A percentile compares a stretch with the other conserved stretches of the same genome.
Evolutionary conservation across 176 grass and related monocot species (phyloP).

Genomic region (Oryza coarctata): DNA sequence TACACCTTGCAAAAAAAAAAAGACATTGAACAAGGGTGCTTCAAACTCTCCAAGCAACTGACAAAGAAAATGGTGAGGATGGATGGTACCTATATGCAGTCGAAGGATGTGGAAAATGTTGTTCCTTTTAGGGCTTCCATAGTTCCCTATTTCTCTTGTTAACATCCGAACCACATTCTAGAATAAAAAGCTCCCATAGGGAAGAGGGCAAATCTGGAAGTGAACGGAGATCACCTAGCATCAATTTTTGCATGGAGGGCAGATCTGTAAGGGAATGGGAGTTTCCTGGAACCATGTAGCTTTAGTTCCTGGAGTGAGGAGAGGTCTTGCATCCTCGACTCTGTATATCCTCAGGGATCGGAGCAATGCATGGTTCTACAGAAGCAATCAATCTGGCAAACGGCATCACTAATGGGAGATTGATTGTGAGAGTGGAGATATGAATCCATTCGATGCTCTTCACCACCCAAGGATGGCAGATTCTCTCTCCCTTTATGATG

Average conservation of each 20-base stretch:
- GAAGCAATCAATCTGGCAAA: no score
- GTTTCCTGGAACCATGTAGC: neutral
- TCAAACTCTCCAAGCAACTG: no score
- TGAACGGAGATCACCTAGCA: neutral
- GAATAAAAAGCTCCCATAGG: neutral
- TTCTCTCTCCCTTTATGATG: rapidly evolving
- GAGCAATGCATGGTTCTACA: no score
- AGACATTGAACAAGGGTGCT: no score
- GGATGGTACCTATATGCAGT: neutral
- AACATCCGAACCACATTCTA: neutral
- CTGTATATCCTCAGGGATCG: no score
- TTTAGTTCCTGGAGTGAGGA: neutral
- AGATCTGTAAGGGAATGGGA: constrained; percentile 29
- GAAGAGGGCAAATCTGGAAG: constrained; percentile 34
- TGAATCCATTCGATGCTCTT: no score
- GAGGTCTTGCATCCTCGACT: no score
- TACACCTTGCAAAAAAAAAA: no score
- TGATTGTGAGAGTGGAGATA: no score
- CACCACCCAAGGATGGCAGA: no score
- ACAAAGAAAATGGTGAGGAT: no score
- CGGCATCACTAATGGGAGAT: no score
- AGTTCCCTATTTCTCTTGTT: neutral
- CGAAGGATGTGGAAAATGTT: neutral
- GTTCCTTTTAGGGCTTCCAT: neutral
- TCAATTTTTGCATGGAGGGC: constrained; percentile 17